Percentiles rank a stretch among this genome's conserved stretches.
Conservation (phyloP, 225 moss, liverwort and hornwort species). For the Neckera pumila region DNA sequence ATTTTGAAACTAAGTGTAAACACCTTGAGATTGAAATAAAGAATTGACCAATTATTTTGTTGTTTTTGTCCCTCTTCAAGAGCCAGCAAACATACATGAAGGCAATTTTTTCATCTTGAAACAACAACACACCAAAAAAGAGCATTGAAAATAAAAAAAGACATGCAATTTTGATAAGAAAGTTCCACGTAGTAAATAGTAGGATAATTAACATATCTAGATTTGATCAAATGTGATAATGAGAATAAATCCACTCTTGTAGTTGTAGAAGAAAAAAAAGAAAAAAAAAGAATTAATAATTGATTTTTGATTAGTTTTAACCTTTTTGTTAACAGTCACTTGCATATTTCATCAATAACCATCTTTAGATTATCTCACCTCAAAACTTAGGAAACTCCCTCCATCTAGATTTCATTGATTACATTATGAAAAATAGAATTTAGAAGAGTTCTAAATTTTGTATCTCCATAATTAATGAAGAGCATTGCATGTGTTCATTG, state of each 20-base stretch:
- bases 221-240: not conserved
- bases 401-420: not conserved
- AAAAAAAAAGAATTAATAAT: too few species aligned
- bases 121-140: not conserved
- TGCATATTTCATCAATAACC: too few species aligned
- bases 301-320: too few species aligned
- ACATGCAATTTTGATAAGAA: not conserved
- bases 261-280: not conserved
- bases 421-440: not conserved
- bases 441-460: not conserved
- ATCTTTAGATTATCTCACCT: too few species aligned
- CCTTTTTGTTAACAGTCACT: too few species aligned
- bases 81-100: fast-evolving
- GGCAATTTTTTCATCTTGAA: not conserved
- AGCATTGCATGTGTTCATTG: not conserved
- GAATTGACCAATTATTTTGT: not conserved
- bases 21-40: not conserved
- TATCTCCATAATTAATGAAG: not conserved
- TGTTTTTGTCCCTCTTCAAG: not conserved
- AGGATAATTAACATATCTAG: not conserved
- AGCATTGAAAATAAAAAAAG: not conserved
- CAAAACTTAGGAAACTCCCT: not conserved
- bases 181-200: not conserved
- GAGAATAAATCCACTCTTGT: not conserved
- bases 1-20: not conserved